Evolutionary conservation across 148 eudicot species (phyloP).

Genomic region (Nyssa sinensis): DNA sequence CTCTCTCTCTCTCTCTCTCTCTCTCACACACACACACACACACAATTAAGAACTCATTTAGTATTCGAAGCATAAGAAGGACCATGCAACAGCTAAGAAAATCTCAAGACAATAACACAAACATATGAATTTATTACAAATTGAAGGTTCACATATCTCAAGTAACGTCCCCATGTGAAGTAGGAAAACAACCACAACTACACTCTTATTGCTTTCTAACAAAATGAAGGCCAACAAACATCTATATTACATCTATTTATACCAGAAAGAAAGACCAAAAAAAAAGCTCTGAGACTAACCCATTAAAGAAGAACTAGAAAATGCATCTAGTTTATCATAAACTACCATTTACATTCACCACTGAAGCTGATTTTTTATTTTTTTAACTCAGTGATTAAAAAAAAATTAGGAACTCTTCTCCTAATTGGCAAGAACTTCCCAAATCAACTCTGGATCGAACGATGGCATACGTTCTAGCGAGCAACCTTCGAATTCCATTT

Average conservation of each 20-base stretch:
- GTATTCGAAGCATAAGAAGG: no score
- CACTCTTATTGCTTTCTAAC: not conserved
- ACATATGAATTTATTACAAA: no score
- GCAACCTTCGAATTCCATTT: constrained; percentile 44
- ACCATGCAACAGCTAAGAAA: no score
- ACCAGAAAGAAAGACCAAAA: not conserved
- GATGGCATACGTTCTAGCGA: constrained; percentile 75
- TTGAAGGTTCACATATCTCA: not conserved
- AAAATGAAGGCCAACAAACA: not conserved
- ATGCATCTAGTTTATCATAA: not conserved
- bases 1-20: no score
- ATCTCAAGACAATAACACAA: no score
- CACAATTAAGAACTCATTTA: no score
- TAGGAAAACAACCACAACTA: not conserved
- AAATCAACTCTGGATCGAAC: constrained; percentile 78
- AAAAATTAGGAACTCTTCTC: not conserved
- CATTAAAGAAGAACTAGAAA: not conserved
- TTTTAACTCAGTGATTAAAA: no score
- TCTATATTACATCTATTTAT: not conserved
- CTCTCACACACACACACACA: no score
- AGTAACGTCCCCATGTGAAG: not conserved
- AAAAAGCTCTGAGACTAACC: no score
- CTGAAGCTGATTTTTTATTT: not conserved
- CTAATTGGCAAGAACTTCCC: constrained; percentile 83
- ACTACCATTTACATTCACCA: not conserved